Evolutionary conservation across 108 stramenopile species (phyloP).

Genomic region (Pseudonitzschia multiseries): DNA sequence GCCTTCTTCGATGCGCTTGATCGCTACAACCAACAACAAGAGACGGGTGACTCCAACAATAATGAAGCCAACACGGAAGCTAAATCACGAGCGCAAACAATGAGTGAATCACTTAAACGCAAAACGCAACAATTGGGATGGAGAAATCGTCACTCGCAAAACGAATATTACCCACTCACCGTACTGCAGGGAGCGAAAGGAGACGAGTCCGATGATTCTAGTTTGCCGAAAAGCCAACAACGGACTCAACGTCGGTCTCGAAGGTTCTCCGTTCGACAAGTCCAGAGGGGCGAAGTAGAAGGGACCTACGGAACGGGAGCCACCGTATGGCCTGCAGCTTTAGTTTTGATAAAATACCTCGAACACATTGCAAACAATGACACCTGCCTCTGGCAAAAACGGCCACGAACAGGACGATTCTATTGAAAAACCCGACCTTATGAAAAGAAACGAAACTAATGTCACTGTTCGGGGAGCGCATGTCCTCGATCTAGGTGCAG

Average conservation of each 20-base stretch:
- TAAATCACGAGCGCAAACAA: no score
- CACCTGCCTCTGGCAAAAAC: background rate
- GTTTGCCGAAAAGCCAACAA: constrained; percentile 63
- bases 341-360: constrained; percentile 82
- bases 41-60: background rate
- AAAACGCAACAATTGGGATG: constrained; percentile 51
- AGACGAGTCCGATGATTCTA: constrained; percentile 19
- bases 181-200: constrained; percentile 18
- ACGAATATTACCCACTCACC: constrained; percentile 51
- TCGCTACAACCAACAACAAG: constrained; percentile 5
- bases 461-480: constrained; percentile 25
- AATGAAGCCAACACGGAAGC: background rate
- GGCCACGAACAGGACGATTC: background rate
- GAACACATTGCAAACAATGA: constrained; percentile 51
- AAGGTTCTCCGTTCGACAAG: constrained; percentile 57
- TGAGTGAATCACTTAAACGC: constrained; percentile 30
- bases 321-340: constrained; percentile 88
- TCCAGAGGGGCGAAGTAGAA: constrained; percentile 80
- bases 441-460: constrained; percentile 7
- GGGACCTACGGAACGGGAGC: constrained; percentile 90
- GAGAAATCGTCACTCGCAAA: constrained; percentile 75
- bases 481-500: constrained; percentile 79
- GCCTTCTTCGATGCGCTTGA: constrained; percentile 71
- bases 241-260: constrained; percentile 19
- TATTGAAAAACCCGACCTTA: background rate